Base-by-base conservation (phyloP, 768 basidiomycete genomes). In the Boletus fagicola region DNA sequence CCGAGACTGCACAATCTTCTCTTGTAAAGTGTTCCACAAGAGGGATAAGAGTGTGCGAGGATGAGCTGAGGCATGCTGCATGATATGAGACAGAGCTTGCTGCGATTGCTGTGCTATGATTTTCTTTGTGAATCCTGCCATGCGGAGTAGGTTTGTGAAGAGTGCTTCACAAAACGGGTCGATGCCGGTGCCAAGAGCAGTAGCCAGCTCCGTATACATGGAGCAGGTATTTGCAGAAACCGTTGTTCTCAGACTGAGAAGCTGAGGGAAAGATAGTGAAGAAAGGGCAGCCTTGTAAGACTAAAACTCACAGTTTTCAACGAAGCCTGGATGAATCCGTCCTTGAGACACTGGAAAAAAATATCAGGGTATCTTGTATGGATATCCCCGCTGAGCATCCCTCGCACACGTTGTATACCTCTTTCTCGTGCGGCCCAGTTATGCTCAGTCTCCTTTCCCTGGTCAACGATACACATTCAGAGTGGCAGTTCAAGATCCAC, bases 371-470 rank as follows among this genome's bases (percentile, higher is more conserved):
- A 94, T 54, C 89, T 83, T 33, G 77, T 70, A 69, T 91, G 86
- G 3, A 89, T 88, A 39, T 90, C 91, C 28, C 93, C 93, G 67
- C 86, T 88, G 54, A 98, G 74, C 90, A 97, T 93, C 18, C 94
- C 91, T 44, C 94, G 83, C 9, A 98, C 88, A 18, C 85, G 81
- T 43, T 83, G 78, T 59, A 95, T 79, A 11, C 88, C 80, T 62
- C 80, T 81, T 60, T 99, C 96, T 57, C 96, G 82, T 30, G 79
- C 76, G 43, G 83, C 79, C 96, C 96, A 99, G 64, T 99, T 99
- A 61, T 95, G 92, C 69, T 99, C 96, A 1, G 90, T 90, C 75
- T 99, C 96, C 75, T 84, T 96, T n/a, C 96, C 97, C 88, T 94
- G 35, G 45, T 30, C n/a, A 44, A 51, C 16, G 51, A 51, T 15